Conservation (phyloP, 108 stramenopile species). For the Schizochytrium sp. region DNA sequence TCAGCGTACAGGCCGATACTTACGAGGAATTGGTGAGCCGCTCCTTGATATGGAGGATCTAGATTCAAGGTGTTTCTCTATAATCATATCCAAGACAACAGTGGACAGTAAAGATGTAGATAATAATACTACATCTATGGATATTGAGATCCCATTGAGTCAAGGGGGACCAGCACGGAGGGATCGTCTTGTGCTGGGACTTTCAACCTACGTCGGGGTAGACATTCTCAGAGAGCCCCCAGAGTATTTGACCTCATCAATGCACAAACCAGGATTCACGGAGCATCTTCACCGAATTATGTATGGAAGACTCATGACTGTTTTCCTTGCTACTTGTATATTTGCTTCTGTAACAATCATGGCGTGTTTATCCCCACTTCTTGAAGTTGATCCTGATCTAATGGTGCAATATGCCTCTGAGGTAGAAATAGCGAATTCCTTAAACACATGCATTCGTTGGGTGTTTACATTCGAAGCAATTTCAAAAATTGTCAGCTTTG, state of each 20-base stretch:
- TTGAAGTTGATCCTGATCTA: slow-evolving; percentile 10
- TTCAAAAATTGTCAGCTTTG: slow-evolving; percentile 18
- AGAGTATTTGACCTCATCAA: neutral
- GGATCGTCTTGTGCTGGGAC: slow-evolving; percentile 2
- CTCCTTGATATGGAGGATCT: slow-evolving; percentile 10
- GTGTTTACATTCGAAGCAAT: slow-evolving; percentile 4
- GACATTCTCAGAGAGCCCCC: neutral
- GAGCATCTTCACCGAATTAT: slow-evolving; percentile 8
- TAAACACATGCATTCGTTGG: neutral
- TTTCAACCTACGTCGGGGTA: neutral
- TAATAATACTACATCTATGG: neutral
- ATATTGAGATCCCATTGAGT: neutral
- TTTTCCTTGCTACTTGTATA: neutral
- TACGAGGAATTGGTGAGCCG: neutral
- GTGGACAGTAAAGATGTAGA: neutral
- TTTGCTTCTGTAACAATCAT: neutral
- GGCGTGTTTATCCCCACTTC: slow-evolving; percentile 6
- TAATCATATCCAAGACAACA: neutral
- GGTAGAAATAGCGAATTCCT: neutral
- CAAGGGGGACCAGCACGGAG: neutral
- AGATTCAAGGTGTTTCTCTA: neutral
- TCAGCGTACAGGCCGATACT: neutral
- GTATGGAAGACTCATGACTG: neutral
- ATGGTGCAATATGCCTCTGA: neutral
- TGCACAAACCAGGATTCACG: neutral